Percentiles rank a stretch among this genome's conserved stretches.
Evolutionary conservation across 306 rosid species (phyloP).

Genomic region (Medicago lupulina): DNA sequence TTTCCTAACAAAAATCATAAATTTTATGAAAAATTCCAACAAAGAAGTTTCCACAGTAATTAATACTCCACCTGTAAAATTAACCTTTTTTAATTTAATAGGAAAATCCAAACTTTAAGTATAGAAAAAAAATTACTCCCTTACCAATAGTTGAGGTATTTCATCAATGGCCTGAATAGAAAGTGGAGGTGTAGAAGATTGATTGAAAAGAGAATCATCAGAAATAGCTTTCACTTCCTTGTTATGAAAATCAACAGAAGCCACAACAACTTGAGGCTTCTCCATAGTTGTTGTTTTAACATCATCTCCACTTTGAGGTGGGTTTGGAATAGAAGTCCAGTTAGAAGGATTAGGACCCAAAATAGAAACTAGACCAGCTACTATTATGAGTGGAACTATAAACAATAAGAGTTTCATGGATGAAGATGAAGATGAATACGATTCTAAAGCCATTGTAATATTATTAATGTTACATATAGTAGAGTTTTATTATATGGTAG

Average conservation of each 20-base stretch:
- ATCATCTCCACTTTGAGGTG: slow-evolving; percentile 25
- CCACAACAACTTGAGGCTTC: slow-evolving; percentile 33
- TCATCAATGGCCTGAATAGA: slow-evolving; percentile 42
- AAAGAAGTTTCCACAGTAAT: slow-evolving; percentile 9
- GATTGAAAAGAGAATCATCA: slow-evolving; percentile 52
- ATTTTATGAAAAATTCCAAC: slow-evolving; percentile 6
- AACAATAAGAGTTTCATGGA: slow-evolving; percentile 53
- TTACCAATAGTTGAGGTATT: slow-evolving; percentile 49
- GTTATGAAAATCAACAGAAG: slow-evolving; percentile 17
- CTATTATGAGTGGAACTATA: slow-evolving; percentile 55
- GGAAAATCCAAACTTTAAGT: neutral
- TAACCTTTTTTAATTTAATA: neutral
- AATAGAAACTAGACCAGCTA: slow-evolving; percentile 63
- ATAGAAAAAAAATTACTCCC: neutral
- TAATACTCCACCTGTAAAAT: neutral
- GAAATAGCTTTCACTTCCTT: slow-evolving; percentile 56
- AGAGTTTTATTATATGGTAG: neutral
- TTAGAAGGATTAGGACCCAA: slow-evolving; percentile 57
- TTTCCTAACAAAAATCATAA: neutral
- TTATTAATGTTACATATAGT: too few relatives aligned
- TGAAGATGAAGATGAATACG: slow-evolving; percentile 39
- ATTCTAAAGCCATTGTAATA: neutral
- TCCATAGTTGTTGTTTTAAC: slow-evolving; percentile 4
- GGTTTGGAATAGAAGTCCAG: slow-evolving; percentile 40
- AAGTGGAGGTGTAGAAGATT: slow-evolving; percentile 62